Conservation (phyloP, 306 rosid genomes). For the Citrullus mucosospermus region DNA sequence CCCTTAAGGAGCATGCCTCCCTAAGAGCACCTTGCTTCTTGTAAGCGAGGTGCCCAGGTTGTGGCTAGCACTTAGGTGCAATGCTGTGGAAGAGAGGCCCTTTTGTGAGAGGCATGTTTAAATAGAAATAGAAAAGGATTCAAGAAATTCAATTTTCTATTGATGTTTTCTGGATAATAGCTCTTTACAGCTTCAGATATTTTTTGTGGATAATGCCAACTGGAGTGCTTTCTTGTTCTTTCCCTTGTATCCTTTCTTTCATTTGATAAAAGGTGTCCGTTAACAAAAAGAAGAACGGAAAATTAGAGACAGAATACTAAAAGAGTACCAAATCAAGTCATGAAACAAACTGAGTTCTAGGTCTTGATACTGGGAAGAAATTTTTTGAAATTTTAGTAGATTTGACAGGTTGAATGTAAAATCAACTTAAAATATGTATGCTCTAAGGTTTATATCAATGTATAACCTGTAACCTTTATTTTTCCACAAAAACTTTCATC, state of each 20-base stretch:
- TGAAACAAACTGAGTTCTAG: not conserved
- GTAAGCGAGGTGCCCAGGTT: too few relatives aligned
- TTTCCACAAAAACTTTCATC: too few relatives aligned
- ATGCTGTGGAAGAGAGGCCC: too few relatives aligned
- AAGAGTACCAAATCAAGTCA: not conserved
- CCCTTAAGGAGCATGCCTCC: too few relatives aligned
- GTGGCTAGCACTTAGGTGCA: too few relatives aligned
- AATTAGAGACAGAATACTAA: not conserved
- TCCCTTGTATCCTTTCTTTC: not conserved
- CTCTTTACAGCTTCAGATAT: too few relatives aligned
- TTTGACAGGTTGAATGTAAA: not conserved
- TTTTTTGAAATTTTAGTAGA: not conserved
- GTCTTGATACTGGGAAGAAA: not conserved
- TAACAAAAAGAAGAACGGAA: not conserved
- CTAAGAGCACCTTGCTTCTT: too few relatives aligned
- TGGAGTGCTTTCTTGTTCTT: not conserved
- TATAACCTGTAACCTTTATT: not conserved
- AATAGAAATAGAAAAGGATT: too few relatives aligned
- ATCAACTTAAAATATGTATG: not conserved
- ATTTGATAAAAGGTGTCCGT: not conserved
- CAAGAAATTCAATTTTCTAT: too few relatives aligned
- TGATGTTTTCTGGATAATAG: too few relatives aligned
- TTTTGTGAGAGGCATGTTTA: too few relatives aligned
- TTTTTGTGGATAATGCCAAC: too few relatives aligned
- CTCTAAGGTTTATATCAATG: not conserved